Base-by-base conservation (phyloP, 1,284 basidiomycete species). In the Microbotryum lychnidis-dioicae region DNA sequence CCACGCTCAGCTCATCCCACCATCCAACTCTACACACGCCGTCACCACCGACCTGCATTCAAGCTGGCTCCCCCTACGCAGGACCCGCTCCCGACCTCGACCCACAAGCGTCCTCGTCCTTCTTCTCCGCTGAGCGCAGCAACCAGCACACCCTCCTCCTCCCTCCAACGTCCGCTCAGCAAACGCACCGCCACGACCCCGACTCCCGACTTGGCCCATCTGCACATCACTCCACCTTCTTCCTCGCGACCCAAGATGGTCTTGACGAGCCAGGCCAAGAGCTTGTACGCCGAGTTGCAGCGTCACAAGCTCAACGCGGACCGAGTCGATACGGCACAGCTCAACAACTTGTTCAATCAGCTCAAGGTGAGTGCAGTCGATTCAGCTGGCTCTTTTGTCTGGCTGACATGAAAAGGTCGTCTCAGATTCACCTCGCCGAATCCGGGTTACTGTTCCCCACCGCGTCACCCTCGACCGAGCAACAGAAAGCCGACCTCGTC, bases 371-470 rank as follows among this genome's bases (percentile, higher is more conserved):
- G 29, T 31, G 29, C 29, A 31, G 29, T 31, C 7, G 29, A 31
- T 31, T 8, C 9, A 31, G 27, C 29, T 31, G 5, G 9, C 10
- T 31, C 6, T 31, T 31, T 8, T 31, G 29, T 31, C 29, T 31
- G 29, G 29, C 31, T 31, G 31, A 31, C 8, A 31, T 31, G 31
- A 1, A 10, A 42, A 9, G 37, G 1, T 42, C 37, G 14, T 42
- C 37, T 20, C 73, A 93, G 87, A 80, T 91, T 70, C 84, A 84
- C 51, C 77, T 94, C 55, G 86, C 89, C 66, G 81, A 90, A 71
- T 80, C 83, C 21, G 87, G 88, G 25, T 78, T 93, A 14, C 79
- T 92, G 10, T 58, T 81, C 83, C 63, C 90, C 82, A 58, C 80
- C 80, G 66, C 18, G 20, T 16, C 10, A 2, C 33, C 4, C 50